Evolutionary conservation across 805 yeast genomes (phyloP), one percentile per base, ranked within the genome.

Genomic region (Hanseniaspora occidentalis): DNA sequence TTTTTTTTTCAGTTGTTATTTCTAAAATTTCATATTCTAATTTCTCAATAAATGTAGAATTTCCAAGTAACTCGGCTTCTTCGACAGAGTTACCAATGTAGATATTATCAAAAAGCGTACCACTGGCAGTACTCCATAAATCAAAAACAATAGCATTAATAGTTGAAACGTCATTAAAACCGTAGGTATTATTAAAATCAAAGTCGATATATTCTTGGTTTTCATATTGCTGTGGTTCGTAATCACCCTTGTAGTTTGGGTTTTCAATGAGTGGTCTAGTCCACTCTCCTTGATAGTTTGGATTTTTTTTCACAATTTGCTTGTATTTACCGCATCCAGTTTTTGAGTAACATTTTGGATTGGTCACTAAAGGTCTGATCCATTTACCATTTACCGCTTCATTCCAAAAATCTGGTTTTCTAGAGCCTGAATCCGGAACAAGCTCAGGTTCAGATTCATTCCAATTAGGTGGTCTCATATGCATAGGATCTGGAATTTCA

Each of bases 301-400:
- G 82, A 55, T 86, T 86, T 33, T 65, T 67, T 41, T 84, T 65
- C 47, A 64, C 43, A 27, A 85, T 89, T 6, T 84, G 71, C 37
- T 58, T 59, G 95, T 94, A 88, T 46, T 67, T 62, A 34, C 96
- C 96, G 60, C 96, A 86, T 5, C 94, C 94, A 40, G 67, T 70
- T 24, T 58, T 49, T 11, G 53, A 50, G 23, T 62, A 66, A 60
- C 96, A 86, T 43, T 65, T 74, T 9, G 96, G 95, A 56, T 86
- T 86, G 35, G 64, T 64, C 36, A 85, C 66, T 37, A 66, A 58
- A 20, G 89, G 86, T 2, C 86, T 79, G 34, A 65, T 51, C 94
- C 94, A 88, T 51, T 70, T 78, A 4, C 95, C 96, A 55, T 85
- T 95, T 55, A 81, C 88, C 48, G 79, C 88, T 33, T 84, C 95